Evolutionary conservation across 2,329 filamentous ascomycete species (phyloP), one percentile per base, ranked within the genome.

Genomic region (Paecilomyces sp.): DNA sequence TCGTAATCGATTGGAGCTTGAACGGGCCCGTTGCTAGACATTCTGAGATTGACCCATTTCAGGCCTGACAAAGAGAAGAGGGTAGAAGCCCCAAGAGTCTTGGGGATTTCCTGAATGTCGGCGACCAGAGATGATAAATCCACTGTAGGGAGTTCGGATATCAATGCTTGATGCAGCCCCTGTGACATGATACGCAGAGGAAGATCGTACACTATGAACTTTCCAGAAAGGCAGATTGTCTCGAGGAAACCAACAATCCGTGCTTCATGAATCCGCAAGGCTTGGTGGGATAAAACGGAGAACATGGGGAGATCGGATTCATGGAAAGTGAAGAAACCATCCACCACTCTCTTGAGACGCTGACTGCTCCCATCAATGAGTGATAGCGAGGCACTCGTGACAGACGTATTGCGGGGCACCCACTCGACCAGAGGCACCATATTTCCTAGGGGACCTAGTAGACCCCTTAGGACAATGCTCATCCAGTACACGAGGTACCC

Each of bases 211-310:
- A 75, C 8, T n/a, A 76, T n/a, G 50, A 82, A 81, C 4, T 76
- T 71, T 0, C 82, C 50, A 0, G 71, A 61, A 3, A 69, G 64
- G 22, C 77, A 79, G 0, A 82, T 57, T 4, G 73, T 67, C 1
- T 75, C 70, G 6, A 83, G 66, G 0, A 79, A 67, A 11, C 72
- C 65, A 3, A 71, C 68, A 31, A 88, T 72, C 33, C 83, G 77
- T 33, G 74, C 74, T 69, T 89, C 86, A 60, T 91, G 78, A 3
- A 79, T 74, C 50, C 85, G 77, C 34, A 92, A 76, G 8, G 89
- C 87, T 60, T 87, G 85, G 68, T 92, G 89, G 60, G 89, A 91
- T 65, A 89, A 79, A 53, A 88, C 86, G 0, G 89, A 92, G 67
- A 92, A 92, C 67, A 88, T 86, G 56, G 88, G 88, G 58, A 92